Evolutionary conservation across 2,329 filamentous ascomycete species (phyloP).

Genomic region (Penicillium capsulatum): DNA sequence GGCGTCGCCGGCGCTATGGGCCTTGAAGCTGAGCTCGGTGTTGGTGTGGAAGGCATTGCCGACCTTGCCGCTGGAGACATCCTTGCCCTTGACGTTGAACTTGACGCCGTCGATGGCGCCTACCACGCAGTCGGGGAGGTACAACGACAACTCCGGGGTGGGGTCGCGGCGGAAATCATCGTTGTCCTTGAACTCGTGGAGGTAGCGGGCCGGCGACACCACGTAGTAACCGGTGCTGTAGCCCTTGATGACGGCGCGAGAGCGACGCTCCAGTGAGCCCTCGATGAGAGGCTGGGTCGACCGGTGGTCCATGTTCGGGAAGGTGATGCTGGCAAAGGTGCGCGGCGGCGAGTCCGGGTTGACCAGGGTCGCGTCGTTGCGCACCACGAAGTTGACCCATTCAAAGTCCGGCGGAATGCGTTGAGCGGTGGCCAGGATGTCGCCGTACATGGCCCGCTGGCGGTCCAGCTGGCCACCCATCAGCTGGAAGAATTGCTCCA

Average conservation of each 20-base stretch:
- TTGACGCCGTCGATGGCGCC: conserved; percentile 70
- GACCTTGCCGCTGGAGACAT: conserved; percentile 71
- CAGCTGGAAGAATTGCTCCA: conserved; percentile 79
- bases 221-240: conserved; percentile 84
- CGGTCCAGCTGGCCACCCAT: conserved; percentile 77
- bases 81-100: conserved; percentile 94
- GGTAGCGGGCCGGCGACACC: conserved; percentile 77
- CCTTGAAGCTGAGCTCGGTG: conserved; percentile 83
- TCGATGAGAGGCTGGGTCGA: conserved; percentile 80
- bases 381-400: conserved; percentile 77
- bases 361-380: conserved; percentile 68
- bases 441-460: conserved; percentile 72
- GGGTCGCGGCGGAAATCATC: conserved; percentile 60
- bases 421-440: conserved; percentile 75
- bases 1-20: conserved; percentile 73
- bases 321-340: conserved; percentile 67
- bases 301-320: conserved; percentile 82
- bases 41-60: conserved; percentile 74
- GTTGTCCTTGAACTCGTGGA: conserved; percentile 95
- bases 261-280: conserved; percentile 85
- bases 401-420: conserved; percentile 80
- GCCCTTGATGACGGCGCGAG: conserved; percentile 73
- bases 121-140: conserved; percentile 82
- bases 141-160: conserved; percentile 80
- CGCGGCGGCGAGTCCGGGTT: conserved; percentile 72